A percentile compares a stretch with the other conserved stretches of the same genome.
These are phyloP conservation scores for Tremella yokohamensis DNA, from an alignment of 768 basidiomycete genomes.

Conservation along the genomic window DNA sequence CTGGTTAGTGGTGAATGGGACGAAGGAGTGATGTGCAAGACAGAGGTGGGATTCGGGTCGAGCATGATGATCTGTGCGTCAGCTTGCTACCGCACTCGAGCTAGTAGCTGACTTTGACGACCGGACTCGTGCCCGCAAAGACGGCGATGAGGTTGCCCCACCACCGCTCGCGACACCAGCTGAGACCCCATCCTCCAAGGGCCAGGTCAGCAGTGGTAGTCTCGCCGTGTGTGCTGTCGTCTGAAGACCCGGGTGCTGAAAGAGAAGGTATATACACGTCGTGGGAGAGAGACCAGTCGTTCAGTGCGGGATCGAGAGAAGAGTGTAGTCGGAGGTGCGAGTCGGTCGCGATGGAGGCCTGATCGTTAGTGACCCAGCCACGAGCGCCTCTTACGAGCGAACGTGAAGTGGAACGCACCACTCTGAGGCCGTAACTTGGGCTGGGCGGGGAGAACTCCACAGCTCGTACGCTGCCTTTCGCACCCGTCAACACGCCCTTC, in stretches of 20 bases:
- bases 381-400: neutral
- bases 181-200: conserved; percentile 86
- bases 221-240: conserved; percentile 53
- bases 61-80: conserved; percentile 25
- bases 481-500: conserved; percentile 67
- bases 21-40: conserved; percentile 64
- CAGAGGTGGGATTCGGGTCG: conserved; percentile 59
- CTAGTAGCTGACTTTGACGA: conserved; percentile 63
- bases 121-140: conserved; percentile 66
- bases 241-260: conserved; percentile 15
- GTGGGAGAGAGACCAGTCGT: conserved; percentile 47
- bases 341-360: conserved; percentile 88
- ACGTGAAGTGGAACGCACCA: conserved; percentile 55
- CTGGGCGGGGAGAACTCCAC: conserved; percentile 79
- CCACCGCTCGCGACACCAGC: conserved; percentile 93
- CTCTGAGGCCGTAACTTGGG: conserved; percentile 73
- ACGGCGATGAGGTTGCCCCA: conserved; percentile 90
- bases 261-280: conserved; percentile 46
- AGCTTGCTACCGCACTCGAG: neutral
- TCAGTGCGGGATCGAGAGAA: conserved; percentile 46
- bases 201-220: conserved; percentile 55
- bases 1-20: conserved; percentile 61
- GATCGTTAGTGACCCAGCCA: neutral
- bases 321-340: conserved; percentile 85
- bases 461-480: conserved; percentile 76